phyloP scores from a whole-genome alignment of 257 asterid genomes.

The Echium plantagineum region DNA sequence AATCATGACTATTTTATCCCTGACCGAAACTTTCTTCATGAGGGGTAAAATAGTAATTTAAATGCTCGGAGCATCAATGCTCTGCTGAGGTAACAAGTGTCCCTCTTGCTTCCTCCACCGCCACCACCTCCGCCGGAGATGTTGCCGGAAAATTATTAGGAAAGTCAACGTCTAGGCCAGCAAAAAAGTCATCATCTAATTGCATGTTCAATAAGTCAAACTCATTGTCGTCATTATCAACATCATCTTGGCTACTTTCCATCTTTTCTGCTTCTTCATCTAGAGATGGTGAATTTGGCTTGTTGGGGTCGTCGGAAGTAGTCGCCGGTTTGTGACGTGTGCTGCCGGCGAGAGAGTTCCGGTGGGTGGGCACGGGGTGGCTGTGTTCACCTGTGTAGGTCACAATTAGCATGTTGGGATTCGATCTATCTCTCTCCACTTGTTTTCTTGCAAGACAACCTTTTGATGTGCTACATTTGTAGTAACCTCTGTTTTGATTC shows the following conservation, averaged over 20 bases:
- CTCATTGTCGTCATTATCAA: conserved; percentile 24
- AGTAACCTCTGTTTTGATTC: conserved; percentile 9
- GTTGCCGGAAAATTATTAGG: no score
- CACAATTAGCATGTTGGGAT: conserved; percentile 80
- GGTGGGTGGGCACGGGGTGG: conserved; percentile 91
- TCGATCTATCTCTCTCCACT: conserved; percentile 46
- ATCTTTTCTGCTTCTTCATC: conserved; percentile 24
- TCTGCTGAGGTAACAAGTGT: conserved; percentile 2
- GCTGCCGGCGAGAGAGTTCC: conserved; percentile 86
- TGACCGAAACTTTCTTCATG: no score
- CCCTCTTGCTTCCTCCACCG: conserved; percentile 27
- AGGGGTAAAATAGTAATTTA: no score
- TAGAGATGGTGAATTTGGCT: conserved; percentile 32
- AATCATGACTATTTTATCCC: not conserved
- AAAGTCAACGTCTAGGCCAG: conserved; percentile 70
- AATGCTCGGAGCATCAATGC: conserved; percentile 18
- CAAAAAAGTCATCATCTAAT: conserved; percentile 49
- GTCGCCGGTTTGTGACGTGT: conserved; percentile 47
- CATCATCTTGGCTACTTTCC: conserved; percentile 13
- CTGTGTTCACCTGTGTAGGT: conserved; percentile 88
- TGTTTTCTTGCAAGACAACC: not conserved
- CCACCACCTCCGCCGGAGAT: conserved; percentile 1
- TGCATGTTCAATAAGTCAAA: conserved; percentile 18
- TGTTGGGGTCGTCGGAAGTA: conserved; percentile 25
- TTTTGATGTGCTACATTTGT: not conserved